Conservation (phyloP, 2,329 filamentous ascomycete genomes). For the Verticillium nonalfalfae region DNA sequence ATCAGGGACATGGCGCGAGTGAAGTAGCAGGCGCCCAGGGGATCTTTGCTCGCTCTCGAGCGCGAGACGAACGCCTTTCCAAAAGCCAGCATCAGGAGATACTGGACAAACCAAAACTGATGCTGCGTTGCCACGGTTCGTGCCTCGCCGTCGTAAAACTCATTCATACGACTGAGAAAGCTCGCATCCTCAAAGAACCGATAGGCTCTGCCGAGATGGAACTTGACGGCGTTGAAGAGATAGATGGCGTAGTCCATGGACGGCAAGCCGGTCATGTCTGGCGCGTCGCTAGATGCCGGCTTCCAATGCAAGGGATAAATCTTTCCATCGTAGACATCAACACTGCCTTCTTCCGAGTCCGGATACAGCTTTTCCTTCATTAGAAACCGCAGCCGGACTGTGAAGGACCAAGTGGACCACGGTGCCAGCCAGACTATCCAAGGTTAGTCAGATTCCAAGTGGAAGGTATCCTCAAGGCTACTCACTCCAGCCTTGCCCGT, state of each 20-base stretch:
- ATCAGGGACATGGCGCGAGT: constrained; percentile 17
- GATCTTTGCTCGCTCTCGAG: constrained; percentile 10
- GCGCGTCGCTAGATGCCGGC: background rate
- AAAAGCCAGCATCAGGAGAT: constrained; percentile 21
- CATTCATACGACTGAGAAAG: constrained; percentile 16
- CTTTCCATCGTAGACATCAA: constrained; percentile 18
- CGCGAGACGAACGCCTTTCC: constrained; percentile 18
- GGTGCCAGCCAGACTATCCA: constrained; percentile 21
- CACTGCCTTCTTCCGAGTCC: constrained; percentile 11
- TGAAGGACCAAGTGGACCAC: constrained; percentile 26
- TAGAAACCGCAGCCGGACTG: constrained; percentile 21
- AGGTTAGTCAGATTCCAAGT: background rate
- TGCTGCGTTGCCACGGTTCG: constrained; percentile 12
- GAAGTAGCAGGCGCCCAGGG: constrained; percentile 17
- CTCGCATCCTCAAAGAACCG: constrained; percentile 19
- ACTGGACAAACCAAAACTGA: constrained; percentile 17
- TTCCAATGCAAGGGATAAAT: constrained; percentile 20
- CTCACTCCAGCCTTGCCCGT: constrained; percentile 28
- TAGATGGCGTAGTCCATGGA: constrained; percentile 13
- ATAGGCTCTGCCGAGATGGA: constrained; percentile 18
- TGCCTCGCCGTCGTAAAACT: constrained; percentile 16
- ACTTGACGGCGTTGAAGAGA: constrained; percentile 15
- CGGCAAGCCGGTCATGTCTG: background rate
- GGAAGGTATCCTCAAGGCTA: background rate
- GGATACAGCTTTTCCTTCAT: constrained; percentile 22